Evolutionary conservation across 208 protist genomes (phyloP).

Genomic region (Phytomonas sp.): DNA sequence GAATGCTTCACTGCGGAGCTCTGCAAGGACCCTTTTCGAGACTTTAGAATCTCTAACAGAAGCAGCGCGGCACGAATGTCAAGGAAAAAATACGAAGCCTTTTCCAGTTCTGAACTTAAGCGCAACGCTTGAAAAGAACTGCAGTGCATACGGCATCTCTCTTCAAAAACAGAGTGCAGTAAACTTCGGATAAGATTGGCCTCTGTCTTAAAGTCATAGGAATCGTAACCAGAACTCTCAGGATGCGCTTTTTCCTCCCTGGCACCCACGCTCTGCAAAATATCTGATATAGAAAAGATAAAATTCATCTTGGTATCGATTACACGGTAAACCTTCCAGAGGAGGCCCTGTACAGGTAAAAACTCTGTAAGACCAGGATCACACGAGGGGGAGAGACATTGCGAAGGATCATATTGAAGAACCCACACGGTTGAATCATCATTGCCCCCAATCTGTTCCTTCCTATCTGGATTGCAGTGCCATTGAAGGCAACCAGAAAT

Average conservation of each 20-base stretch:
- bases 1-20: neutral
- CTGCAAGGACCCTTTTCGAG: neutral
- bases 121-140: neutral
- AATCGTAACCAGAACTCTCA: neutral
- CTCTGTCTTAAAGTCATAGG: neutral
- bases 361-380: neutral
- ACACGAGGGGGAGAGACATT: neutral
- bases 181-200: neutral
- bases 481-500: neutral
- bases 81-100: neutral
- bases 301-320: neutral
- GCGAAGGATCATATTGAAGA: neutral
- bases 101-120: neutral
- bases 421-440: neutral
- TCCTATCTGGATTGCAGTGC: neutral
- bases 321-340: neutral
- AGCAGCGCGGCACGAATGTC: neutral
- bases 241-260: neutral
- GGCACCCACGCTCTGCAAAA: neutral
- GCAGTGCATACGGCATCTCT: neutral
- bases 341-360: neutral
- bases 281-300: neutral
- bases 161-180: neutral
- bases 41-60: neutral
- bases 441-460: neutral